Base-by-base conservation (phyloP, 441 rosid species). In the Melastoma candidum region DNA sequence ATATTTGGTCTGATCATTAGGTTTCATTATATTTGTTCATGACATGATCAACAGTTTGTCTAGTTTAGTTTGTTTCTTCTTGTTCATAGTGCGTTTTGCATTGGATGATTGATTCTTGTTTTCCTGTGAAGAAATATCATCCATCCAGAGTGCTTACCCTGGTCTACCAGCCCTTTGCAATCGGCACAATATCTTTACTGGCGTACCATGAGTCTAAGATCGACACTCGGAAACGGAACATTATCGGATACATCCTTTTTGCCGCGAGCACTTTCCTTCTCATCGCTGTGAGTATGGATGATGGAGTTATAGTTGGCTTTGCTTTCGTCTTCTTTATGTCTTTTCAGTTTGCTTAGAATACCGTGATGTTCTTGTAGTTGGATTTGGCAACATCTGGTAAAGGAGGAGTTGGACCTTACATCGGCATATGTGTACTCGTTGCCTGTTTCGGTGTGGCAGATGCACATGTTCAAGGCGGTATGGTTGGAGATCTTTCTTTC, bases 401-500 rank as follows among this genome's bases (percentile, higher is more conserved):
- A 73, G 85, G 87, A 59, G 80, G 78, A 12, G 5, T 88, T 29
- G 80, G 77, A 63, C 62, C 80, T 22, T 88, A 75, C 53, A 60
- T 87, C 5, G 76, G 84, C 7, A 67, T 85, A 58, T 85, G 89
- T 52, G 67, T 25, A 5, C 14, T 81, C 17, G 69, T 76, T n/a
- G 79, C 72, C 24, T 71, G 65, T 47, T 81, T 85, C 65, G 92
- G 89, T 57, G 57, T 81, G 57, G 92, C 85, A 11, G 87, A 85
- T 77, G 89, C 81, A 64, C 70, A 73, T 53, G 85, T 81, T 10
- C 83, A 83, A 66, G 92, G 95, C 49, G 95, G 88, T 47, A 79
- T 85, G 85, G 53, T 81, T 11, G 95, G 89, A 63, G 92, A 87
- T 56, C 81, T 83, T 53, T 83, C 84, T 26, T 72, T 63, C 62